Evolutionary conservation across 176 grass and related monocot species (phyloP).

Genomic region (Eremochloa ophiuroides): DNA sequence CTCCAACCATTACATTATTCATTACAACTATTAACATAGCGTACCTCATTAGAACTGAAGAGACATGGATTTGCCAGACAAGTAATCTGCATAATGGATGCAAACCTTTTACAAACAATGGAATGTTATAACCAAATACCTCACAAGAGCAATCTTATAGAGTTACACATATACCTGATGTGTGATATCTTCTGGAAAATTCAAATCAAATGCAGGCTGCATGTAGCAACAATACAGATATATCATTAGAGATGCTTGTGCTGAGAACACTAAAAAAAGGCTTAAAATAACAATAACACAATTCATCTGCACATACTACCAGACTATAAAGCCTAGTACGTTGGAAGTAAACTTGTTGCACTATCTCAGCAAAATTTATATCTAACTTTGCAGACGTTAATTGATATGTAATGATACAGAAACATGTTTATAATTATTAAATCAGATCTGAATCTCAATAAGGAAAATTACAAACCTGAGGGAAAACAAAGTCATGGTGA

Average conservation of each 20-base stretch:
- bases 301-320: background rate
- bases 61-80: conserved; percentile 76
- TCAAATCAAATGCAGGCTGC: conserved; percentile 76
- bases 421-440: conserved; percentile 12
- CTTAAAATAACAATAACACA: conserved; percentile 3
- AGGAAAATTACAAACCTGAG: conserved; percentile 58
- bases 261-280: background rate
- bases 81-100: conserved; percentile 64
- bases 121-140: background rate
- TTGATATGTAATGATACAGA: background rate
- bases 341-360: background rate
- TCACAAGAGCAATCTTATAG: background rate
- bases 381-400: background rate
- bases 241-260: conserved; percentile 16
- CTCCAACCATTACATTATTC: conserved; percentile 8
- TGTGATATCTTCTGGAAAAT: conserved; percentile 50
- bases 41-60: conserved; percentile 89
- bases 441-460: background rate
- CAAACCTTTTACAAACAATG: conserved; percentile 19
- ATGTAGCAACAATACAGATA: conserved; percentile 33
- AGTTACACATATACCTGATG: conserved; percentile 53
- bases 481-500: conserved; percentile 91
- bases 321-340: background rate
- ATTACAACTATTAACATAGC: background rate
- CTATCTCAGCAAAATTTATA: background rate